phyloP scores from a whole-genome alignment of 768 basidiomycete genomes.

The Lanmaoa rubissima region DNA sequence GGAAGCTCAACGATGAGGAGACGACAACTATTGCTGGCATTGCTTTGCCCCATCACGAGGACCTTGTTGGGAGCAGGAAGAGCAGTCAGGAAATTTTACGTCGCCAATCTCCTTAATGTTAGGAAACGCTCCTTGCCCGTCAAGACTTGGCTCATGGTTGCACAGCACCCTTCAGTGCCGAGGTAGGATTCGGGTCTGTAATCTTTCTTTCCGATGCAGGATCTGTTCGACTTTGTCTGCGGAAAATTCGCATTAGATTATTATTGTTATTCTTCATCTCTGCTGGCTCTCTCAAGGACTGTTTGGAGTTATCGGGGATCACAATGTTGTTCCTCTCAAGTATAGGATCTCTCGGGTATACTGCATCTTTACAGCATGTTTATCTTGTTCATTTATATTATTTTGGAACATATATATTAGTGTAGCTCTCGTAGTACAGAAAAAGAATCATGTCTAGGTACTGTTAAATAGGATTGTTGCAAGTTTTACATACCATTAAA shows the following conservation, averaged over 20 bases:
- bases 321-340: conserved; percentile 24
- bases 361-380: conserved; percentile 36
- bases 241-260: conserved; percentile 30
- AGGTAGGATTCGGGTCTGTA: not conserved
- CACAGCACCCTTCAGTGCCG: not conserved
- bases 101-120: conserved; percentile 28
- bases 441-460: conserved; percentile 2
- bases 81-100: conserved; percentile 38
- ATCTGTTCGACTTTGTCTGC: conserved; percentile 8
- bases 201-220: conserved; percentile 2
- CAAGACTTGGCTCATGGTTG: not conserved
- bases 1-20: conserved; percentile 73
- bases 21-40: conserved; percentile 52
- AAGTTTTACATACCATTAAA: not conserved
- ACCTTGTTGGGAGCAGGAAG: conserved; percentile 39
- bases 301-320: conserved; percentile 31
- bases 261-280: conserved; percentile 31
- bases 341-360: conserved; percentile 34
- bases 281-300: conserved; percentile 30
- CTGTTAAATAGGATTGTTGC: conserved; percentile 17
- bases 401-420: conserved; percentile 35
- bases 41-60: conserved; percentile 43
- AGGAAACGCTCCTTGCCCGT: not conserved
- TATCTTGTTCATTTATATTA: conserved; percentile 39
- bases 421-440: conserved; percentile 28